These are phyloP conservation scores for Chamaenerion angustifolium DNA, from an alignment of 345 rosid genomes.

Conservation along the genomic window DNA sequence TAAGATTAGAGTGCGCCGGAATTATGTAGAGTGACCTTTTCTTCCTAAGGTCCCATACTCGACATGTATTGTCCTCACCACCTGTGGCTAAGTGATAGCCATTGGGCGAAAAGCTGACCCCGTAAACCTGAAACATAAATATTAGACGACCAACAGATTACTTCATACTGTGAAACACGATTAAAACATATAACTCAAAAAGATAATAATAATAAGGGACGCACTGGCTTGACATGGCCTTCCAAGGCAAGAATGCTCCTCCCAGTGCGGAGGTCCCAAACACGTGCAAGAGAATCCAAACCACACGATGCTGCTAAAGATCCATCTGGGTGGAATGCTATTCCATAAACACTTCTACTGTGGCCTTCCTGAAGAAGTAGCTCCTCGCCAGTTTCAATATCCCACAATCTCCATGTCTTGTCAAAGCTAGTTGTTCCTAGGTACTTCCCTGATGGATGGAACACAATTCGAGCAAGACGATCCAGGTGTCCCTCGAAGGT, in stretches of 20 bases:
- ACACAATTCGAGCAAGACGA: slow-evolving; percentile 80
- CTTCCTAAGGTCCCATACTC: slow-evolving; percentile 95
- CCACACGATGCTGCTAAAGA: slow-evolving; percentile 88
- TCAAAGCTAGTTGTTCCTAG: slow-evolving; percentile 90
- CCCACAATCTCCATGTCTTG: slow-evolving; percentile 98
- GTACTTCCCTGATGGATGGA: slow-evolving; percentile 93
- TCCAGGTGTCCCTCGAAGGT: slow-evolving; percentile 86
- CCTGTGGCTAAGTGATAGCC: slow-evolving; percentile 96
- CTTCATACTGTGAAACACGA: background rate
- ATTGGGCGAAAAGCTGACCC: slow-evolving; percentile 83
- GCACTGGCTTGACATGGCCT: slow-evolving; percentile 91
- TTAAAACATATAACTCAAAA: background rate
- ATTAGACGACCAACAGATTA: background rate
- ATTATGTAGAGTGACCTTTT: slow-evolving; percentile 58
- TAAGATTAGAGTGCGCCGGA: slow-evolving; percentile 90
- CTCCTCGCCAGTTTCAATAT: slow-evolving; percentile 64
- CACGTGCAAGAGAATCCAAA: slow-evolving; percentile 76
- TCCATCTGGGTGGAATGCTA: slow-evolving; percentile 91
- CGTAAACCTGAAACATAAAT: slow-evolving; percentile 46
- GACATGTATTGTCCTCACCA: slow-evolving; percentile 88
- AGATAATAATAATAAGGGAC: slow-evolving; percentile 8
- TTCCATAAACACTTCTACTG: slow-evolving; percentile 78
- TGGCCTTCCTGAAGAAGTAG: slow-evolving; percentile 96
- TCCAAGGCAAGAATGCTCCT: slow-evolving; percentile 75
- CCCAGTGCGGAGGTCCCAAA: slow-evolving; percentile 98